Evolutionary conservation across 352 stramenopile species (phyloP).

Genomic region (Pythium insidiosum): DNA sequence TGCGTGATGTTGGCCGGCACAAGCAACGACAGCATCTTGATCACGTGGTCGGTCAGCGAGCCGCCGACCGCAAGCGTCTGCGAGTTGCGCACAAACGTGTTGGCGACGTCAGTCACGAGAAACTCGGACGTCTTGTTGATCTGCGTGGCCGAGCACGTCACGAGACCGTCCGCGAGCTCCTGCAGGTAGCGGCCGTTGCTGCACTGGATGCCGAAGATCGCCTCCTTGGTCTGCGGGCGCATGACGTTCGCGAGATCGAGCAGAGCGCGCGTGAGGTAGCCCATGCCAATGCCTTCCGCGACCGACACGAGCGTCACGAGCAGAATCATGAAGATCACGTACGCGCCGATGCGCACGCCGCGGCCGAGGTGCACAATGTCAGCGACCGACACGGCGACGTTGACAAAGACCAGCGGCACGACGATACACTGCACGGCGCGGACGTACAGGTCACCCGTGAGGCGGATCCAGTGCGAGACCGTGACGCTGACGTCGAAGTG

Average conservation of each 20-base stretch:
- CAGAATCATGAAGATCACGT: constrained; percentile 35
- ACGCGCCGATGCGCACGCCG: constrained; percentile 29
- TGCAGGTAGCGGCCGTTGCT: constrained; percentile 60
- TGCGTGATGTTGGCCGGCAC: constrained; percentile 71
- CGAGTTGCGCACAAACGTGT: constrained; percentile 35
- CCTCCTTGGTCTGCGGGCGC: constrained; percentile 19
- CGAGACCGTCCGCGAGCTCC: constrained; percentile 29
- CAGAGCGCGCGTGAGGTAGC: constrained; percentile 31
- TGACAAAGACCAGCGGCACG: constrained; percentile 73
- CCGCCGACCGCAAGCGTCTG: constrained; percentile 26
- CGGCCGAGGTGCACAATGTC: constrained; percentile 53
- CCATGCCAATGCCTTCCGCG: constrained; percentile 47
- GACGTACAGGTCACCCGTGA: constrained; percentile 64
- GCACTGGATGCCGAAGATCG: constrained; percentile 70
- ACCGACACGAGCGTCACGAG: constrained; percentile 38
- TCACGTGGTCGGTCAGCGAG: constrained; percentile 55
- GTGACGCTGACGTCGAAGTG: constrained; percentile 34
- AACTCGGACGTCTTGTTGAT: constrained; percentile 39
- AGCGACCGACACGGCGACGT: constrained; percentile 56
- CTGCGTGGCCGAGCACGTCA: constrained; percentile 42
- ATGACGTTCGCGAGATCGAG: constrained; percentile 25
- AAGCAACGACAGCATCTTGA: constrained; percentile 46
- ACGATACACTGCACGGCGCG: constrained; percentile 73
- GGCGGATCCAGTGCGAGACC: constrained; percentile 53
- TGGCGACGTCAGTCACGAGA: constrained; percentile 47